Conservation (phyloP, 768 basidiomycete genomes). For the Mycena venus region DNA sequence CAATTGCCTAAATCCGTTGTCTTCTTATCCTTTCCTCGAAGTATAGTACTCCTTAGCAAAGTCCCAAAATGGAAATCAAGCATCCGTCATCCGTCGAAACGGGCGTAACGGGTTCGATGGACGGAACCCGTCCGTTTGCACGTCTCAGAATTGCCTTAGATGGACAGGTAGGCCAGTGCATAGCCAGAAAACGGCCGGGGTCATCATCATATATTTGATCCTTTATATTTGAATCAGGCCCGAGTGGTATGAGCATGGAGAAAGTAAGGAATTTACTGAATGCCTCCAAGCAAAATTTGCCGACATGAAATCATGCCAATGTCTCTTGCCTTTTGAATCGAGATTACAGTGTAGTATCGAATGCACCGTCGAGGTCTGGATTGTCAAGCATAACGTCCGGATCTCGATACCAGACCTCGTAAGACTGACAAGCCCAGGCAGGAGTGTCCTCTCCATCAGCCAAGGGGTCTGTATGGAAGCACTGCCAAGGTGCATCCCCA, state of each 20-base stretch:
- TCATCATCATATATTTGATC: not conserved
- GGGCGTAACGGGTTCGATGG: no score
- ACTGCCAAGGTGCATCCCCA: not conserved
- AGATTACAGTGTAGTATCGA: constrained; percentile 48
- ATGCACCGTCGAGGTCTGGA: constrained; percentile 46
- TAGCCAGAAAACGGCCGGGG: no score
- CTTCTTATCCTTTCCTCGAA: no score
- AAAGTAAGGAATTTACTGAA: constrained; percentile 48
- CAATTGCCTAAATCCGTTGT: no score
- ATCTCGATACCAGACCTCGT: constrained; percentile 20
- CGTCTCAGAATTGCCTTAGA: no score
- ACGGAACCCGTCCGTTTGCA: no score
- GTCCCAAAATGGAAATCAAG: no score
- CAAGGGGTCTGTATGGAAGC: not conserved
- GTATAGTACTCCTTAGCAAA: no score
- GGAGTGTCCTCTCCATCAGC: not conserved
- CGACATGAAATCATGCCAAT: constrained; percentile 48
- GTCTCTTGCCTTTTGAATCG: constrained; percentile 38
- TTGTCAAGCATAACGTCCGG: constrained; percentile 41
- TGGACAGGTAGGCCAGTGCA: no score
- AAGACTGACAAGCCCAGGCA: constrained; percentile 8
- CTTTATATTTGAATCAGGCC: not conserved
- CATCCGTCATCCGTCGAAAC: no score
- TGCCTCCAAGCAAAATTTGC: no score
- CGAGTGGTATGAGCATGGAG: not conserved